Base-by-base conservation (phyloP, 1,284 basidiomycete genomes). In the Malassezia sp. region DNA sequence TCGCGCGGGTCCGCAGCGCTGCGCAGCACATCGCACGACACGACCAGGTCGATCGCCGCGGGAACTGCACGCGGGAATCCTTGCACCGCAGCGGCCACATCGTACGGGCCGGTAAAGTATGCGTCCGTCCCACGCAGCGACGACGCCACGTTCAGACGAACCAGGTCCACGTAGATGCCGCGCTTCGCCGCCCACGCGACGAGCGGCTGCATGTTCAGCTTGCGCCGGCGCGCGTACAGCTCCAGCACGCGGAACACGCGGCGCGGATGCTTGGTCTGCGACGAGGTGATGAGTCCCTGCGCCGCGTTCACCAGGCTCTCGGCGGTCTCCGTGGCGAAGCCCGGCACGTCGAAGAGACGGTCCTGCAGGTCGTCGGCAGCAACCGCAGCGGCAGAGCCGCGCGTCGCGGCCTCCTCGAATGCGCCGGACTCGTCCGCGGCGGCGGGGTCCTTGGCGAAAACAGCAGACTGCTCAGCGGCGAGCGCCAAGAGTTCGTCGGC, bases 191-290 rank as follows among this genome's bases (percentile, higher is more conserved):
- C 41, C 48, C 37, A 40, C 1, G 36, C 26, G 14, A 40, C 23
- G 11, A 50, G 42, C 28, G 48, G 32, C 43, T 50, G 48, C 37
- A 50, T 9, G 26, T n/a, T 40, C 15, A 32, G 14, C 48, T 50
- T 50, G 38, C 48, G 48, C 42, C 38, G 48, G 23, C 48, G 48
- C 8, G 37, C 26, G 33, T 50, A 50, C 37, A 45, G 2, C 28
- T 50, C 48, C 22, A 45, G 33, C 31, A 50, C 42, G 39, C 48
- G 48, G 48, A 45, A 50, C 31, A 50, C 48, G 24, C 30, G 24
- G 29, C 48, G 48, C 33, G 42, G 48, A 21, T 17, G n/a, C 20
- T 33, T 15, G 17, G 31, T 29, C 6, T 20, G 36, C 32, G 48
- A 45, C n/a, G 42, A 45, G 17, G 26, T 34, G 22, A 50, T 39